Conservation (phyloP, 768 basidiomycete species). For the Tricholoma sp. region DNA sequence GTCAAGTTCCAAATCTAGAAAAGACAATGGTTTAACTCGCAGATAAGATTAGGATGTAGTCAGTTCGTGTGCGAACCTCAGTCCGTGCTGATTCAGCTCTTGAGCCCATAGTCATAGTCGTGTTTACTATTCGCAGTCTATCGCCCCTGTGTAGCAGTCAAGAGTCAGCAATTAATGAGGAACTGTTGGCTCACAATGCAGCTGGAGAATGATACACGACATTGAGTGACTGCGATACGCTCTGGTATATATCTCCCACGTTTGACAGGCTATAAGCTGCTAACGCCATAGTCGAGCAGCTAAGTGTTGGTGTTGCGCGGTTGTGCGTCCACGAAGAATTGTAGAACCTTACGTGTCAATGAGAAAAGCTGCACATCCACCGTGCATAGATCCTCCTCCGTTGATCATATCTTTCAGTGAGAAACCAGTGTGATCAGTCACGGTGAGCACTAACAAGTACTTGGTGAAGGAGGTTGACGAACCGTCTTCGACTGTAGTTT, state of each 20-base stretch:
- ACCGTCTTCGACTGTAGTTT: constrained; percentile 42
- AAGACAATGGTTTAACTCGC: neutral
- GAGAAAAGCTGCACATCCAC: constrained; percentile 49
- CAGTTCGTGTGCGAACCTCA: constrained; percentile 32
- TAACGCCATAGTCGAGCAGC: constrained; percentile 48
- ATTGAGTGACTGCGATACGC: constrained; percentile 49
- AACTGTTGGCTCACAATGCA: constrained; percentile 26
- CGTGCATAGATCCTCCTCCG: constrained; percentile 41
- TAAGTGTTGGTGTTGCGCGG: constrained; percentile 11
- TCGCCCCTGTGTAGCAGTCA: constrained; percentile 34
- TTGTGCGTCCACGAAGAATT: neutral
- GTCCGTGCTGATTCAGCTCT: constrained; percentile 43
- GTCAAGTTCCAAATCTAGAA: constrained; percentile 55
- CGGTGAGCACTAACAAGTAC: too few species aligned
- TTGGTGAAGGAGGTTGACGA: neutral
- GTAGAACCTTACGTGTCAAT: constrained; percentile 39
- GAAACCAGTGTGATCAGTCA: too few species aligned
- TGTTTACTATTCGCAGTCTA: constrained; percentile 45
- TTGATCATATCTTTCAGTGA: constrained; percentile 49
- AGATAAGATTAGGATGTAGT: neutral
- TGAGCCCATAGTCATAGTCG: constrained; percentile 44
- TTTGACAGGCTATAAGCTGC: constrained; percentile 26
- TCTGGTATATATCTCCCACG: constrained; percentile 16
- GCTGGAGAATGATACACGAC: constrained; percentile 58
- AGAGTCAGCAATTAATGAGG: neutral